Percentiles rank a stretch among this genome's conserved stretches.
Conservation (phyloP, 148 eudicot species). For the Agrostemma githago region DNA sequence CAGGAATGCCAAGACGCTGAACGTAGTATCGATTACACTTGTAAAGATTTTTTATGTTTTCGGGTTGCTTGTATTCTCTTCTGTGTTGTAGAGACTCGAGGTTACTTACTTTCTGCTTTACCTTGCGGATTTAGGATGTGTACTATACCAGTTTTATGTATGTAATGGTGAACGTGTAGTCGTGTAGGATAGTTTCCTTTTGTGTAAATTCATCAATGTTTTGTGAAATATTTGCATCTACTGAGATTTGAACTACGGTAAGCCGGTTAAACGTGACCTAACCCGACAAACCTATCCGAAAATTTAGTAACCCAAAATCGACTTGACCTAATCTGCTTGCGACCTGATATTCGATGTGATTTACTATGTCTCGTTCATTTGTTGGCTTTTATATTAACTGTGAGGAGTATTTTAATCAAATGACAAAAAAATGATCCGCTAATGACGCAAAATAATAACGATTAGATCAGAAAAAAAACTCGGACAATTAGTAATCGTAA, state of each 20-base stretch:
- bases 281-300: too few relatives aligned
- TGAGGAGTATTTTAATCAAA: too few relatives aligned
- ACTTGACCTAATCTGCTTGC: too few relatives aligned
- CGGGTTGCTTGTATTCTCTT: neutral
- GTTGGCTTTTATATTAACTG: too few relatives aligned
- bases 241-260: neutral
- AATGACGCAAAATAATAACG: too few relatives aligned
- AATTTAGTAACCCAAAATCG: too few relatives aligned
- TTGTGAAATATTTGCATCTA: neutral
- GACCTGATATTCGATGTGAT: too few relatives aligned
- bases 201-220: neutral
- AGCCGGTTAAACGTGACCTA: too few relatives aligned
- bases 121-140: neutral
- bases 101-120: neutral
- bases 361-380: too few relatives aligned
- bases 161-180: neutral
- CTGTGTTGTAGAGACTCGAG: slow-evolving; percentile 11
- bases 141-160: neutral
- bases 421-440: too few relatives aligned
- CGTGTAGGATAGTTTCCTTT: neutral
- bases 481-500: too few relatives aligned
- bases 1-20: slow-evolving; percentile 22
- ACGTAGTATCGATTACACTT: slow-evolving; percentile 20
- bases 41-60: slow-evolving; percentile 11
- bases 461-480: too few relatives aligned